Evolutionary conservation across 345 rosid species (phyloP).

Genomic region (Cardamine resedifolia): DNA sequence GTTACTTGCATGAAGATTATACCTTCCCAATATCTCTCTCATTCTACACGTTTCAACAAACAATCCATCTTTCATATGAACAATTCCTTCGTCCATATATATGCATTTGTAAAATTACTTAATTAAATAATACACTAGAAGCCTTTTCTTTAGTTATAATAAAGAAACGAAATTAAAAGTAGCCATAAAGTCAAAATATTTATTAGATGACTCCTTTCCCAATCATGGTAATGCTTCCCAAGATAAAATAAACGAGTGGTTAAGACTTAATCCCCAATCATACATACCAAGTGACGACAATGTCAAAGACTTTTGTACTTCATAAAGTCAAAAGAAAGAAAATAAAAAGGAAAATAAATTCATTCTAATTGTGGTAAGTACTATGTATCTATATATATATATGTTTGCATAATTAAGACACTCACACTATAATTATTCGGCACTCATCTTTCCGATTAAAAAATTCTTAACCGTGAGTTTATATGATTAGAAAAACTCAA

Average conservation of each 20-base stretch:
- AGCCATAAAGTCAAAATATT: not conserved
- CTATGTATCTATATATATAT: constrained; percentile 25
- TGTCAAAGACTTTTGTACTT: constrained; percentile 19
- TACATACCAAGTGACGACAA: constrained; percentile 30
- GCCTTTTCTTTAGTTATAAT: not conserved
- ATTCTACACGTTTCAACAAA: constrained; percentile 49
- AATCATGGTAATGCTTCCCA: constrained; percentile 4
- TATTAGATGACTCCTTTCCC: constrained; percentile 1
- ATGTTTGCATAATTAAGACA: constrained; percentile 4
- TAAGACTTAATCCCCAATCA: constrained; percentile 33
- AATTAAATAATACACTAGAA: constrained; percentile 5
- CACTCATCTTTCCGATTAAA: not conserved
- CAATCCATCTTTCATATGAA: constrained; percentile 10
- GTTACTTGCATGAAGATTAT: constrained; percentile 71
- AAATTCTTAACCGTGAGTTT: not conserved
- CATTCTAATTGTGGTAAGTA: constrained; percentile 36
- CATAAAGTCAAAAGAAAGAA: not conserved
- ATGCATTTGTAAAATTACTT: constrained; percentile 8
- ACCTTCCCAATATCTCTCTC: constrained; percentile 72
- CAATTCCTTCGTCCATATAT: constrained; percentile 2
- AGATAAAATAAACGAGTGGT: constrained; percentile 18
- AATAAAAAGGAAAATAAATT: not conserved
- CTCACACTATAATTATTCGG: not conserved
- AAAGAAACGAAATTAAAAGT: constrained; percentile 7
- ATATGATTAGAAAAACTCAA: not conserved